phyloP scores from a whole-genome alignment of 2,329 filamentous ascomycete genomes.

The Colletotrichum zoysiae region DNA sequence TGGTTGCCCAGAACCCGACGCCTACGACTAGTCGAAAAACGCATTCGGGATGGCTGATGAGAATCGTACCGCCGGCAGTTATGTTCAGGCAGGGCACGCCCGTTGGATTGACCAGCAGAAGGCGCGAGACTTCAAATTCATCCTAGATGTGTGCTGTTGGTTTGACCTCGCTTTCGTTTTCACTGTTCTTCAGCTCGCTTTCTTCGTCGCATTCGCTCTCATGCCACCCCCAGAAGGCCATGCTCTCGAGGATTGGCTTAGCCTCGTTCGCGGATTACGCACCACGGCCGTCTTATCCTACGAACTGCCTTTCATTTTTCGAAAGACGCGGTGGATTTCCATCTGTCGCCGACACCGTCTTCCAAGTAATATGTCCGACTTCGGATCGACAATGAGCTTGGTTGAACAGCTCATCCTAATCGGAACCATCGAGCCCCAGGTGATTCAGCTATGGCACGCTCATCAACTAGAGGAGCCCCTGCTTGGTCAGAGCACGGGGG shows the following conservation, averaged over 20 bases:
- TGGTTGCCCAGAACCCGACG: not conserved
- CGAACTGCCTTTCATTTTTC: not conserved
- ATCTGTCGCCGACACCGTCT: not conserved
- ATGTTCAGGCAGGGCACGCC: not conserved
- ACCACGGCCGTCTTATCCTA: not conserved
- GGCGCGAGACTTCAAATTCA: not conserved
- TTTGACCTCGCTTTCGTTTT: not conserved
- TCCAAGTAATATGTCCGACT: not conserved
- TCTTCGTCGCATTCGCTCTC: not conserved
- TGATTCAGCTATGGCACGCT: conserved; percentile 1
- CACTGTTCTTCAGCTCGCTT: not conserved
- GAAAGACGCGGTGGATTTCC: not conserved
- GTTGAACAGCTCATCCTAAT: not conserved
- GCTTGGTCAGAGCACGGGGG: conserved; percentile 1
- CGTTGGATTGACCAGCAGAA: not conserved
- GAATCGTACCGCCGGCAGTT: not conserved
- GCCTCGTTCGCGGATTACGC: not conserved
- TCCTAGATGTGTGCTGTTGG: not conserved
- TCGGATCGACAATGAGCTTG: not conserved
- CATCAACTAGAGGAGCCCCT: not conserved
- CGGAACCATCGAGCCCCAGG: not conserved
- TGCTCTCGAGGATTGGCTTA: not conserved
- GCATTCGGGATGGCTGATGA: not conserved
- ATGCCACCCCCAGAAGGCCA: not conserved
- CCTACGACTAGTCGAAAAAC: not conserved